phyloP scores from a whole-genome alignment of 345 rosid species.

The Citrus medica region DNA sequence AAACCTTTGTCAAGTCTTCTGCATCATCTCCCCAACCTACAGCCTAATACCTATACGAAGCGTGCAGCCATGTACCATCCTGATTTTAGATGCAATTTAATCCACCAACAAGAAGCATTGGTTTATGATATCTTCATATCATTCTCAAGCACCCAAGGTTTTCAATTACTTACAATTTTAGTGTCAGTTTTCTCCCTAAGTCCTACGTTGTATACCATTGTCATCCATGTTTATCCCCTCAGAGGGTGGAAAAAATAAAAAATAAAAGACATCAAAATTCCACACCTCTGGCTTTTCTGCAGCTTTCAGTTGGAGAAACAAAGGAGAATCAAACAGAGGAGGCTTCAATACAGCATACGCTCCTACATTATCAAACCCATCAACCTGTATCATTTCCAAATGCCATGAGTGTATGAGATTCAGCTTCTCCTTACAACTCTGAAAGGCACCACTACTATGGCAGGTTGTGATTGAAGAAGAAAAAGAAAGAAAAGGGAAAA shows the following conservation, averaged over 20 bases:
- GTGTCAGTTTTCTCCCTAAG: not conserved
- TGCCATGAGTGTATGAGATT: not conserved
- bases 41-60: not conserved
- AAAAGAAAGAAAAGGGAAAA: too few species aligned
- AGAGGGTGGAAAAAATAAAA: not conserved
- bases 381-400: conserved; percentile 21
- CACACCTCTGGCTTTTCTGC: conserved; percentile 28
- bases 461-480: too few species aligned
- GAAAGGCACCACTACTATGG: too few species aligned
- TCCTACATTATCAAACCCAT: conserved; percentile 33
- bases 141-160: not conserved
- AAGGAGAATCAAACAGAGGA: conserved; percentile 32
- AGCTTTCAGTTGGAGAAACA: conserved; percentile 35
- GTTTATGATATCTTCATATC: not conserved
- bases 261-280: not conserved
- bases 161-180: not conserved
- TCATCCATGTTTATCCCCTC: not conserved
- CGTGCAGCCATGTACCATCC: not conserved
- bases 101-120: not conserved
- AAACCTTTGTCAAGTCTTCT: not conserved
- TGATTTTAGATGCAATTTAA: not conserved
- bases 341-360: conserved; percentile 44
- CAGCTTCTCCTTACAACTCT: not conserved
- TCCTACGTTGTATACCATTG: not conserved
- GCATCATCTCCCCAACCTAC: not conserved